Percentiles rank a stretch among this genome's conserved stretches.
Evolutionary conservation across 1,284 basidiomycete genomes (phyloP).

Genomic region (Trichosporon ovoides): DNA sequence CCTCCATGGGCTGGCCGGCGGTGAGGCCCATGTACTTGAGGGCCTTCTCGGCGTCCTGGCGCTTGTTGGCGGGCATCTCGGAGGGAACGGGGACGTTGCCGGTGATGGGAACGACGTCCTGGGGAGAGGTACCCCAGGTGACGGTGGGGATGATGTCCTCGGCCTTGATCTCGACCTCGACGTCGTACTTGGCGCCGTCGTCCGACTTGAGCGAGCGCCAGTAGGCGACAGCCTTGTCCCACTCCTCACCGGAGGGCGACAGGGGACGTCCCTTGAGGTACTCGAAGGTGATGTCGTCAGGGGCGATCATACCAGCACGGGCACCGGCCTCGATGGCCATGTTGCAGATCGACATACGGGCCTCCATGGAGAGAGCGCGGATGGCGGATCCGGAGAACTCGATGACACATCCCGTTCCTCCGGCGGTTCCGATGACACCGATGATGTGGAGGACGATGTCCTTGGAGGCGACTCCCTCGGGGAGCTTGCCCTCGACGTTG

Average conservation of each 20-base stretch:
- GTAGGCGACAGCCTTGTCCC: constrained; percentile 83
- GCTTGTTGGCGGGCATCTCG: constrained; percentile 63
- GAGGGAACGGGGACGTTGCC: constrained; percentile 78
- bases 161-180: constrained; percentile 76
- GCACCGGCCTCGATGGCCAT: constrained; percentile 98
- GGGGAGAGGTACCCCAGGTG: constrained; percentile 94
- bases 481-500: constrained; percentile 77
- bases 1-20: constrained; percentile 76
- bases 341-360: constrained; percentile 94
- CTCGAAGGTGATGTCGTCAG: constrained; percentile 81
- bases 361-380: constrained; percentile 88
- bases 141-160: constrained; percentile 90
- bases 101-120: constrained; percentile 84
- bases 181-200: constrained; percentile 82
- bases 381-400: constrained; percentile 91
- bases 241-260: constrained; percentile 68
- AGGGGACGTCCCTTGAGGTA: constrained; percentile 84
- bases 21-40: constrained; percentile 87
- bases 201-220: constrained; percentile 84
- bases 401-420: constrained; percentile 87
- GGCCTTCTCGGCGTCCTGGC: constrained; percentile 70
- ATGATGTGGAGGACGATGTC: constrained; percentile 94
- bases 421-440: constrained; percentile 87
- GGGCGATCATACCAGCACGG: constrained; percentile 90
- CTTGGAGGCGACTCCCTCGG: constrained; percentile 86